phyloP scores from a whole-genome alignment of 108 stramenopile species.

The Discostella stelligeroides region DNA sequence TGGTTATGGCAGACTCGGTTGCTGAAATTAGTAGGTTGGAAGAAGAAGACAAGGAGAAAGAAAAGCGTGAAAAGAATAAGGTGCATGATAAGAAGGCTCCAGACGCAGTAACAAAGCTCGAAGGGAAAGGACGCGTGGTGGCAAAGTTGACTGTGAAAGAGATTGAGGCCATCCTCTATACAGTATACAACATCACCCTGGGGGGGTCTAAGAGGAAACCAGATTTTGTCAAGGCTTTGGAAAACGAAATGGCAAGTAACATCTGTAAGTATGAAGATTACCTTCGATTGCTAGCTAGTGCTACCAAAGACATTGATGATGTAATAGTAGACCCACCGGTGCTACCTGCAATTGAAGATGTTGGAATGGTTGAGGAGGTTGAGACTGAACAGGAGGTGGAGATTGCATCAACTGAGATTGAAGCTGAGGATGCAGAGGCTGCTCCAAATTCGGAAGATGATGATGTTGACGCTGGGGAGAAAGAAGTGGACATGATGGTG shows the following conservation, averaged over 20 bases:
- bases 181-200: not conserved
- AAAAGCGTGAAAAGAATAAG: not conserved
- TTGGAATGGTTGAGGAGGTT: no score
- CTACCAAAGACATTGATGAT: no score
- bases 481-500: no score
- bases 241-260: not conserved
- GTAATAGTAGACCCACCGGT: no score
- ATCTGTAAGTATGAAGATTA: not conserved
- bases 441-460: no score
- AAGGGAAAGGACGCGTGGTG: not conserved
- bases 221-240: not conserved
- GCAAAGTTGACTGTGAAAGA: not conserved
- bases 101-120: not conserved
- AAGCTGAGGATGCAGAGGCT: no score
- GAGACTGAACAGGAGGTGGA: no score
- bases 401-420: no score
- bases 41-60: not conserved
- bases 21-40: not conserved
- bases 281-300: no score
- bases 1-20: not conserved
- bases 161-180: not conserved
- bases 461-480: no score
- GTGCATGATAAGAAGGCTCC: not conserved
- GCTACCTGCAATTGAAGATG: no score
- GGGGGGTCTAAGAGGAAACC: not conserved